Evolutionary conservation across 768 basidiomycete genomes (phyloP), one percentile per base, ranked within the genome.

Genomic region (Tricholoma hemisulphureum): DNA sequence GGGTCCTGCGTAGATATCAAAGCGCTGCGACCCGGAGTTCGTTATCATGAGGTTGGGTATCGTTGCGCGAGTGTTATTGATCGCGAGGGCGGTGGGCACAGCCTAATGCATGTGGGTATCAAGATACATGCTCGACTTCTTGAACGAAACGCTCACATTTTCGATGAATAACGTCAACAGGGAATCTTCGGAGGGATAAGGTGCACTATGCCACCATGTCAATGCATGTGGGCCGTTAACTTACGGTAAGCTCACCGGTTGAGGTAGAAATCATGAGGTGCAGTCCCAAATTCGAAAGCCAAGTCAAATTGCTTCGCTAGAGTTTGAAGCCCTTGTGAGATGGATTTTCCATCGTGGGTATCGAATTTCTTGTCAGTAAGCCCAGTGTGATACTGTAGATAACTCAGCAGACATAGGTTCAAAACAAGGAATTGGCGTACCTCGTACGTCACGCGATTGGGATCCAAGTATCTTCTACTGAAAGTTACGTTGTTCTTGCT

Each of bases 381-480:
- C 10, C 74, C 70, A 0, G 90, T 83, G 65, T 95, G 93, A 69
- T 81, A 95, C 83, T 89, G 59, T 41, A 4, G 18, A 58, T 2
- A 45, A 50, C 31, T 31, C 11, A 21, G 51, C 11, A 29, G 20
- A 14, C 6, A 20, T 18, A 21, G 16, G 13, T 24, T 37, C 10
- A 21, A 9, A 2, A 45, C 37, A 8, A 46, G 24, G 11, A 8
- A 29, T 49, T 10, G 6, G 21, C 66, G 67, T 63, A 88, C 83
- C 72, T 92, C 82, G 56, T 85, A 91, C 10, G 87, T 88, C 26
- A 88, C 83, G 23, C 87, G 83, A 67, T 93, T 93, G 41, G 88
- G 82, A 63, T 93, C 91, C 14, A 94, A 74, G 67, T 94, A 93
- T 26, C 91, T 79, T 26, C 91, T 78, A 29, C 77, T 80, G 69